These are phyloP conservation scores for Corchorus olitorius DNA, from an alignment of 345 rosid species.

Conservation along the genomic window DNA sequence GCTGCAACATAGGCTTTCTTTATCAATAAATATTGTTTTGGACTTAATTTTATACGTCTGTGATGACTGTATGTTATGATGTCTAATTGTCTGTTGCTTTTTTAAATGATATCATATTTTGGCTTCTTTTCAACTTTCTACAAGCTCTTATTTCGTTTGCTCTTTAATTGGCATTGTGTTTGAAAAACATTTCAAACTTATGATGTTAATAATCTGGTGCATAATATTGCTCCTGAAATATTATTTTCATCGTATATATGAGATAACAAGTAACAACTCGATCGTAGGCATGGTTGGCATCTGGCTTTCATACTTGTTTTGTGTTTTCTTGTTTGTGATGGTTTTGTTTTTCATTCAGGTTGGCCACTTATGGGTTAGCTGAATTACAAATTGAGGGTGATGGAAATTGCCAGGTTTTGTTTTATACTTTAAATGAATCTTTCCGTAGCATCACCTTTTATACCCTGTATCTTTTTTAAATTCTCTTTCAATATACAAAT, in stretches of 20 bases:
- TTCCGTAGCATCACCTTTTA: conserved; percentile 1
- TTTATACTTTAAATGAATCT: neutral
- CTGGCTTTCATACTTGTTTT: conserved; percentile 6
- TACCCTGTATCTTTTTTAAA: neutral
- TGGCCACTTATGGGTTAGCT: conserved; percentile 77
- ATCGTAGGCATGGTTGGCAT: neutral
- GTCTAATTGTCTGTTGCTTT: conserved; percentile 5
- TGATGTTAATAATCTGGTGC: conserved; percentile 1
- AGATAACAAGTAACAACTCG: neutral
- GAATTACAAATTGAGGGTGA: conserved; percentile 94
- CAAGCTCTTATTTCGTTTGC: neutral
- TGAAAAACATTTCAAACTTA: neutral
- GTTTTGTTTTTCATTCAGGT: conserved; percentile 44
- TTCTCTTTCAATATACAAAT: neutral
- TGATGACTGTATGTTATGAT: neutral
- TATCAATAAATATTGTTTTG: neutral
- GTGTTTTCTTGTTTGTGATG: conserved; percentile 15
- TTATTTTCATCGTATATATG: neutral
- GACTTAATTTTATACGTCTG: neutral
- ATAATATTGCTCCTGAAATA: neutral
- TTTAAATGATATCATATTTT: neutral
- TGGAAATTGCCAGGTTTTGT: conserved; percentile 90
- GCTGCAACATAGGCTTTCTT: neutral
- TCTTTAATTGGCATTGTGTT: too few species aligned
- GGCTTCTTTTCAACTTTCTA: neutral